Base-by-base conservation (phyloP, 768 basidiomycete genomes). In the Suillus tomentosus region DNA sequence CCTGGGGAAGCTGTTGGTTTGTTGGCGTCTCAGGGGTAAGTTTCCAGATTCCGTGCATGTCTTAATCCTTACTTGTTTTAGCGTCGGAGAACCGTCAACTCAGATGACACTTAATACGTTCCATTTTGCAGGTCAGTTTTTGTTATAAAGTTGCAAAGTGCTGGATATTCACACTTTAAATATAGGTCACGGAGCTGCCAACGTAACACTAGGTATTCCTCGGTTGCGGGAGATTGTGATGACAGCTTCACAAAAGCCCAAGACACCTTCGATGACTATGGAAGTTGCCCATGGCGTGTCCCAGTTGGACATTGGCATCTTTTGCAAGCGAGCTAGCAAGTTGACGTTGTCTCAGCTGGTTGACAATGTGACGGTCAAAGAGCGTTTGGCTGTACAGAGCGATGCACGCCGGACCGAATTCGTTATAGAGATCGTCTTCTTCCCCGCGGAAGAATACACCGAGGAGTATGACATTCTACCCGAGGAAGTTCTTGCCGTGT, bases 21-120 rank as follows among this genome's bases (percentile, higher is more conserved):
- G 54, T 81, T 99, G 55, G 97, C 97, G 13, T 96, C 96, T 19
- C 97, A 99, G 82, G 94, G 96, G 96, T 96, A 76, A 67, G 85
- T 80, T 34, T 39, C 8, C 37, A 24, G 7, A 31, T 5, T 5
- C 11, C 40, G 40, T 17, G 43, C 64, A 63, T 61, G 53, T 62
- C 60, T 61, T 8, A 10, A 58, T 43, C 24, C 40, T 58, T 19
- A 58, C 39, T 19, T 48, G 36, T 56, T 61, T 9, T 65, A 99
- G 97, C 79, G 87, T 99, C 50, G 97, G 97, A 60, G 97, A 99
- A 76, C 97, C 97, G 5, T 99, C 97, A 17, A 99, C 97, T 0
- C 97, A 99, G 75, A 99, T 99, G 97, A 99, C 97, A 10, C 79
- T 99, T 67, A 99, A 99, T 75, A 99, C 97, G 14, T 99, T 99